Evolutionary conservation across 2,329 filamentous ascomycete genomes (phyloP), one percentile per base, ranked within the genome.

Genomic region (Ophiocordyceps sinensis): DNA sequence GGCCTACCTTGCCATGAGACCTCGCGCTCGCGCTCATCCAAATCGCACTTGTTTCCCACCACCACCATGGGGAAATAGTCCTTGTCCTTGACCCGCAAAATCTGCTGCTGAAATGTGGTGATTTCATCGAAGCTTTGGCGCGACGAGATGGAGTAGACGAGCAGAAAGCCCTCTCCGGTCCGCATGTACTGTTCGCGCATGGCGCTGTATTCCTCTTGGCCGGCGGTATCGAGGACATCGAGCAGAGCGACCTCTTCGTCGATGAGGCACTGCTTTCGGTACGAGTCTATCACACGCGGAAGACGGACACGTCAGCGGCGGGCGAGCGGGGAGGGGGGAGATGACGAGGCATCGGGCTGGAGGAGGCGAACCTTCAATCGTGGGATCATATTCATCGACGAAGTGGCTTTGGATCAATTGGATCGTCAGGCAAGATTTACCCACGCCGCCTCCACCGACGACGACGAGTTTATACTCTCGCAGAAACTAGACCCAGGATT

Each of bases 131-230:
- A 96, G 56, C 85, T 94, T 66, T 95, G 88, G 58, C 88, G 79
- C 58, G 89, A 95, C 43, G 85, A 95, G 70, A 98, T 98, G 52
- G 88, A 94, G 73, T 96, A 96, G 57, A 96, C 87, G 41, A 98
- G 79, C 58, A 98, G 70, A 67, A 98, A 98, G 41, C 91, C 91
- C 67, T 98, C 91, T 60, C 91, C 91, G 21, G 89, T 96, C 57
- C 91, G 82, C 89, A 98, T 98, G 75, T 96, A 98, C 68, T 96
- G 91, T 71, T 98, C 91, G 60, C 91, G 77, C 91, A 98, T 96
- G 41, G 91, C 91, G 43, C 88, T 94, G 71, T 96, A 98, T 69
- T 98, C 91, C 67, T 98, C 91, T 65, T 98, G 91, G 45, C 91
- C 91, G 47, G 91, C 91, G 41, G 91, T 98, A 65, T 98, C 91